phyloP scores from a whole-genome alignment of 495 filamentous ascomycete genomes.

The Chaetomium fimeti region DNA sequence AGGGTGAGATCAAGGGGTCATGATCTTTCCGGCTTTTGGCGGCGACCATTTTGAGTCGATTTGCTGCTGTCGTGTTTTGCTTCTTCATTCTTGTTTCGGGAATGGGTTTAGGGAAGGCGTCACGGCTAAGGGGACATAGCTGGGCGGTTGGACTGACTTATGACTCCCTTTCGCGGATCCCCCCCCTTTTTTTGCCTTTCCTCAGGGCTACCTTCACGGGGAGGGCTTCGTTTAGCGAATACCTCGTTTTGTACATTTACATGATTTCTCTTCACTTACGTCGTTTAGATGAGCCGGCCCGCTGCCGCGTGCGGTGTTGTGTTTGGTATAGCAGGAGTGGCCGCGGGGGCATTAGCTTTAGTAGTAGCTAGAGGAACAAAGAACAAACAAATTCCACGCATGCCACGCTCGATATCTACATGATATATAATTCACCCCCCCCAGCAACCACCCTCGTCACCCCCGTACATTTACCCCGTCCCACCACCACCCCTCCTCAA shows the following conservation, averaged over 20 bases:
- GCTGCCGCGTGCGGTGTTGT: not conserved
- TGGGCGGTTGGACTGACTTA: not conserved
- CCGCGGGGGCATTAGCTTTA: not conserved
- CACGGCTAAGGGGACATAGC: slow-evolving; percentile 7
- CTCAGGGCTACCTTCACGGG: not conserved
- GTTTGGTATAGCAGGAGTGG: not conserved
- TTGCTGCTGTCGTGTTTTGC: not conserved
- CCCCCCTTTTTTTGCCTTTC: not conserved
- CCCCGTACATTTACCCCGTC: not conserved
- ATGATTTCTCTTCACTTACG: not conserved
- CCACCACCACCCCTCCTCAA: slow-evolving; percentile 25
- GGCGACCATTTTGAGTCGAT: not conserved
- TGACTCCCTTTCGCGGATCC: not conserved
- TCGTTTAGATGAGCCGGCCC: not conserved
- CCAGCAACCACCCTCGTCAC: not conserved
- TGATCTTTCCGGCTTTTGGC: not conserved
- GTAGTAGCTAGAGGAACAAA: not conserved
- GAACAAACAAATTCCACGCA: not conserved
- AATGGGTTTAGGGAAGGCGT: slow-evolving; percentile 2
- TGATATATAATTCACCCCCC: not conserved
- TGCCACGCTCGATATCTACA: too few species aligned
- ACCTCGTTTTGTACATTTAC: not conserved
- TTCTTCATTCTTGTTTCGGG: not conserved
- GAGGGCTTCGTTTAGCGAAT: not conserved
- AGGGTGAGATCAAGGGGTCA: slow-evolving; percentile 29